Conservation (phyloP, 2,329 filamentous ascomycete species). For the Cladosporium sp. region DNA sequence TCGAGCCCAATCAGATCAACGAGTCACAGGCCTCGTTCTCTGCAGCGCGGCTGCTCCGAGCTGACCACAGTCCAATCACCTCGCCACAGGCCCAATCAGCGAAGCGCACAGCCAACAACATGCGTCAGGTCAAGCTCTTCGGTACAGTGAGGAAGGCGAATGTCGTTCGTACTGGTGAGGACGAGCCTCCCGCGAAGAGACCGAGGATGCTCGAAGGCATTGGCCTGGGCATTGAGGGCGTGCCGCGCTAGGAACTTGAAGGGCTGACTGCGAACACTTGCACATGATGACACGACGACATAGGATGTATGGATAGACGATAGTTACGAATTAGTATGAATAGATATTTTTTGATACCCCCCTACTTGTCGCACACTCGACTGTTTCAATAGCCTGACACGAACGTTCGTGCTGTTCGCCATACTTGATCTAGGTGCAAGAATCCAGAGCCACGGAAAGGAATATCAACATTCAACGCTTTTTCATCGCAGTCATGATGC, state of each 20-base stretch:
- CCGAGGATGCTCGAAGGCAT: slow-evolving; percentile 50
- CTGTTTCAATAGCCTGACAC: not conserved
- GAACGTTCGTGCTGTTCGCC: not conserved
- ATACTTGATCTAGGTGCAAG: not conserved
- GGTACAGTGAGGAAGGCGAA: slow-evolving; percentile 60
- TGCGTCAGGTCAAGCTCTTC: slow-evolving; percentile 64
- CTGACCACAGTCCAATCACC: slow-evolving; percentile 43
- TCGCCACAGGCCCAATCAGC: slow-evolving; percentile 29
- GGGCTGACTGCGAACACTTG: not conserved
- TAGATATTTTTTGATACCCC: not conserved
- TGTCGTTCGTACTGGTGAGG: slow-evolving; percentile 36
- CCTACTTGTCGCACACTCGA: not conserved
- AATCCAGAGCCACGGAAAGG: not conserved
- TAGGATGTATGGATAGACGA: slow-evolving; percentile 1
- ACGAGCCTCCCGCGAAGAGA: slow-evolving; percentile 49
- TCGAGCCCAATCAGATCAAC: slow-evolving; percentile 55
- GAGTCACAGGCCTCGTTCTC: slow-evolving; percentile 77
- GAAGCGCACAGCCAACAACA: slow-evolving; percentile 26
- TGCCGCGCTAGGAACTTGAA: not conserved
- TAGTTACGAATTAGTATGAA: slow-evolving; percentile 6
- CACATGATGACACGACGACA: not conserved
- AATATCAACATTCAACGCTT: not conserved
- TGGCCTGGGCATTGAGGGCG: slow-evolving; percentile 55
- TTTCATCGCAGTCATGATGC: not conserved
- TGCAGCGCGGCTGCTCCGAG: slow-evolving; percentile 62